A percentile compares a stretch with the other conserved stretches of the same genome.
Evolutionary conservation across 2,329 filamentous ascomycete genomes (phyloP).

Genomic region (Beauveria scarabaeidicola): DNA sequence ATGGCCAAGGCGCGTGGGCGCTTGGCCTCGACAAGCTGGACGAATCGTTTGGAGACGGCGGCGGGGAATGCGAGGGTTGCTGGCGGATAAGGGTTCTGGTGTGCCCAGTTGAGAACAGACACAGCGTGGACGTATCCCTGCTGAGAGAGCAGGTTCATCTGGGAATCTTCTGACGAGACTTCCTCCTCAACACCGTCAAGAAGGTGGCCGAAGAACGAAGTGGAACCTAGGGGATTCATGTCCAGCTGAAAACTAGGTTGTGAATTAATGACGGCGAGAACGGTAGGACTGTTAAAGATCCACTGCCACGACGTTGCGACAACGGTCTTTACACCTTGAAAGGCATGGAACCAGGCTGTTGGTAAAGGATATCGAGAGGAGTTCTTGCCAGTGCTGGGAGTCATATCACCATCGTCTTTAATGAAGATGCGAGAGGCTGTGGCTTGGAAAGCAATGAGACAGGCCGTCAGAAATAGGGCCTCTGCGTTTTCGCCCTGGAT

Average conservation of each 20-base stretch:
- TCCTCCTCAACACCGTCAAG: conserved; percentile 51
- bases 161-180: conserved; percentile 29
- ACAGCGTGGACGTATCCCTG: conserved; percentile 56
- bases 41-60: conserved; percentile 52
- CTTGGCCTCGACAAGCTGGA: conserved; percentile 50
- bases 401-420: conserved; percentile 41
- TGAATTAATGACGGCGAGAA: conserved; percentile 54
- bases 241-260: conserved; percentile 55
- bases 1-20: conserved; percentile 55
- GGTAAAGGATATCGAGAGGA: conserved; percentile 47
- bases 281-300: conserved; percentile 48
- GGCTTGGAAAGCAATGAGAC: conserved; percentile 59
- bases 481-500: conserved; percentile 53
- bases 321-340: conserved; percentile 58
- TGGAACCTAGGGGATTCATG: conserved; percentile 39
- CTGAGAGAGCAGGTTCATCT: conserved; percentile 23
- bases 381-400: conserved; percentile 24
- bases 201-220: conserved; percentile 53
- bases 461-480: conserved; percentile 52
- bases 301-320: conserved; percentile 57
- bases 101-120: conserved; percentile 59
- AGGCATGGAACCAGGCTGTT: conserved; percentile 57
- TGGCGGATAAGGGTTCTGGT: conserved; percentile 49
- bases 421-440: conserved; percentile 54
- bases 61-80: conserved; percentile 56